Evolutionary conservation across 2,329 filamentous ascomycete genomes (phyloP), one percentile per base, ranked within the genome.

Genomic region (Fusarium goolgardi): DNA sequence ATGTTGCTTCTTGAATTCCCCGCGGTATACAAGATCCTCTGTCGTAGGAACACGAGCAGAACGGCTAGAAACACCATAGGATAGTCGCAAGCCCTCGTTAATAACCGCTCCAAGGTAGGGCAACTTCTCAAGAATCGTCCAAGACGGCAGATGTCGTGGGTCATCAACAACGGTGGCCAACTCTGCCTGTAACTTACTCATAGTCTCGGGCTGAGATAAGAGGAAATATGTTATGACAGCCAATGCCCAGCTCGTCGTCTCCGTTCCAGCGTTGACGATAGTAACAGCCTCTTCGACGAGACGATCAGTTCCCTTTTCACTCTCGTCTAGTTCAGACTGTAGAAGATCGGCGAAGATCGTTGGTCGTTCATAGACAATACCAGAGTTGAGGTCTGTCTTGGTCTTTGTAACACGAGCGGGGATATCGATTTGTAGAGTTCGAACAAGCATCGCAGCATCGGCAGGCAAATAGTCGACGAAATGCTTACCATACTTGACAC

Each of bases 181-280:
- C 2, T 64, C 61, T 4, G 43, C 25, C 11, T 46, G 59, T 0
- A 64, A 1, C 7, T 49, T 64, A 0, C 5, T 6, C 4, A 64
- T 12, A 21, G 40, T 59, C 2, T 59, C 53, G 0, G 59, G 59
- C 6, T 59, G 61, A 0, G 61, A 64, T 3, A 64, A 8, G 2
- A 64, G 61, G 1, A 64, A 64, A 2, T 64, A 64, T 2, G 61
- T 64, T 0, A 64, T 64, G 6, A 64, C 61, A 39, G 59, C 59
- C n/a, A 64, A 39, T 1, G 61, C 41, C 61, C 61, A 64, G 8
- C 59, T 64, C 0, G 61, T 64, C 0, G 61, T 64, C n/a, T 64
- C 61, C 4, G 61, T 64, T 3, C 61, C 61, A 8, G 61, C 61
- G 1, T 64, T 64, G 6, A 64, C 46, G 1, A 64, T 40, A 13